A percentile compares a stretch with the other conserved stretches of the same genome.
phyloP scores from a whole-genome alignment of 139 green algal genomes.

The Tetraselmis chui region DNA sequence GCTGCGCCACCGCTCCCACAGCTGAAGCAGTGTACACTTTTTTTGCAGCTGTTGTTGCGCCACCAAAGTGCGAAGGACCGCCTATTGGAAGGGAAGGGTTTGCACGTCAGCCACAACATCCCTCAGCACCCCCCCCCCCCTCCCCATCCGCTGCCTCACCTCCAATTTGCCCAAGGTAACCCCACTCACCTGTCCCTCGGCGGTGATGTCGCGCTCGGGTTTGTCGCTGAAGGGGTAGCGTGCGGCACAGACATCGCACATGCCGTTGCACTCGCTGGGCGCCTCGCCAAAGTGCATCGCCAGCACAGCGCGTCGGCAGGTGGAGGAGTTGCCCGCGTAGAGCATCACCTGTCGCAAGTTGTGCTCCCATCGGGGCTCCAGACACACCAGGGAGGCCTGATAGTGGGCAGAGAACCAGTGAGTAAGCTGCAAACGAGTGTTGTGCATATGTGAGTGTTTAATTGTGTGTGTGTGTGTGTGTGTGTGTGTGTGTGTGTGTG shows the following conservation, averaged over 20 bases:
- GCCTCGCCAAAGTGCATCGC: slow-evolving; percentile 61
- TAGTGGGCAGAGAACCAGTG: slow-evolving; percentile 25
- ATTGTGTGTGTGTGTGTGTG: too few species aligned
- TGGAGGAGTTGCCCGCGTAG: slow-evolving; percentile 32
- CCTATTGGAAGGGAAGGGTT: neutral
- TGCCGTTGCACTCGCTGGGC: slow-evolving; percentile 35
- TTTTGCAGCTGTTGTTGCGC: slow-evolving; percentile 1
- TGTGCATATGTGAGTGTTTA: too few species aligned
- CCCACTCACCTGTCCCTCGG: neutral
- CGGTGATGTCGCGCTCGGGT: neutral
- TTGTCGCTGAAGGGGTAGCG: neutral
- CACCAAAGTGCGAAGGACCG: neutral
- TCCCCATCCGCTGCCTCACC: slow-evolving; percentile 20
- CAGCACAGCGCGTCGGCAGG: slow-evolving; percentile 40
- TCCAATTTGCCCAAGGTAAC: neutral
- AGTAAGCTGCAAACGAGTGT: too few species aligned
- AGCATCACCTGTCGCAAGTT: slow-evolving; percentile 41
- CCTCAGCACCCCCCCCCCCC: slow-evolving; percentile 31
- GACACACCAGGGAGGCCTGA: slow-evolving; percentile 48
- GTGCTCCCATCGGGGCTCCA: slow-evolving; percentile 49
- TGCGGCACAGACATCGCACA: slow-evolving; percentile 37
- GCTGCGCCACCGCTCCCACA: neutral
- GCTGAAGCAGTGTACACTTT: neutral
- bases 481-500: too few species aligned
- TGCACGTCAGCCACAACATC: slow-evolving; percentile 17